phyloP scores from a whole-genome alignment of 202 grass and related monocot genomes.

The Miscanthus sacchariflorus region DNA sequence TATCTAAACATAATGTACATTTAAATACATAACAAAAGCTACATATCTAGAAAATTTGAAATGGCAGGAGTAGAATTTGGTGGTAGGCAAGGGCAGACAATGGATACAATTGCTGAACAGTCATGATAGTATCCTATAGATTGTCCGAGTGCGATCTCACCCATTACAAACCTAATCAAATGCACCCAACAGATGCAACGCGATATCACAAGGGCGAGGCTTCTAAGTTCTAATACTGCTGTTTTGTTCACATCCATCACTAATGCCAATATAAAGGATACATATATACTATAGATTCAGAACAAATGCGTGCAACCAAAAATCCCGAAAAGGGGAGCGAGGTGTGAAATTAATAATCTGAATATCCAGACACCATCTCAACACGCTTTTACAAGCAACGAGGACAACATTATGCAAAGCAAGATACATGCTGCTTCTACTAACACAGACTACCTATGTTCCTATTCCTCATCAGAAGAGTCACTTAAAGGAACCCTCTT shows the following conservation, averaged over 20 bases:
- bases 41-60: too few species aligned
- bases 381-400: conserved; percentile 19
- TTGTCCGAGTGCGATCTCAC: too few species aligned
- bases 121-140: too few species aligned
- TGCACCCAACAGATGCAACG: neutral
- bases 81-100: too few species aligned
- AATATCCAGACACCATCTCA: conserved; percentile 8
- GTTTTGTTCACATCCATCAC: neutral
- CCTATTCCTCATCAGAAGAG: conserved; percentile 79
- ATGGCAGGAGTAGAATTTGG: too few species aligned
- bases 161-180: neutral
- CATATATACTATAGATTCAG: neutral
- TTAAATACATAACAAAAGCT: too few species aligned
- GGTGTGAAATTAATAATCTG: neutral
- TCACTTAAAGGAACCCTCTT: conserved; percentile 47
- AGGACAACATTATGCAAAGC: neutral
- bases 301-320: neutral
- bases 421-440: neutral
- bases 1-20: too few species aligned
- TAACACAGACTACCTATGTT: neutral
- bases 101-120: too few species aligned
- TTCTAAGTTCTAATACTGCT: neutral
- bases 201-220: neutral
- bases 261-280: neutral
- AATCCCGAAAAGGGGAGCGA: neutral